Evolutionary conservation across 1,284 basidiomycete species (phyloP).

Genomic region (Flammula alnicola): DNA sequence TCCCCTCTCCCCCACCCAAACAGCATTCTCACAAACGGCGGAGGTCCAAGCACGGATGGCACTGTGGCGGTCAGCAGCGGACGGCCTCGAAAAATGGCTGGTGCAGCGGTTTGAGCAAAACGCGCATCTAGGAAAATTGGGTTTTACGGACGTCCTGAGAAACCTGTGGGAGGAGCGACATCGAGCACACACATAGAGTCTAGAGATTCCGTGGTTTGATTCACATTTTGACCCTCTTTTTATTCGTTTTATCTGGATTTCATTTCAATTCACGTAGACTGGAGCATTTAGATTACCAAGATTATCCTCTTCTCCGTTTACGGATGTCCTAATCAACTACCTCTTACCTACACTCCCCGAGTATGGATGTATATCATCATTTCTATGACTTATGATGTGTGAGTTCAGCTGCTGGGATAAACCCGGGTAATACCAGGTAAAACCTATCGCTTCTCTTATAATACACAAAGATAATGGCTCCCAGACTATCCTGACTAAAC

Average conservation of each 20-base stretch:
- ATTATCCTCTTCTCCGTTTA: conserved; percentile 9
- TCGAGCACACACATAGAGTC: conserved; percentile 19
- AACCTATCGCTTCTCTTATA: too few species aligned
- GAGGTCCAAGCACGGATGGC: conserved; percentile 82
- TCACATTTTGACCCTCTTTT: conserved; percentile 6
- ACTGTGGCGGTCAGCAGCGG: conserved; percentile 78
- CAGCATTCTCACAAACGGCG: conserved; percentile 81
- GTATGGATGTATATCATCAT: conserved; percentile 20
- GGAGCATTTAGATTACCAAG: conserved; percentile 21
- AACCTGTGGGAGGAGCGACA: conserved; percentile 70
- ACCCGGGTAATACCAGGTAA: too few species aligned
- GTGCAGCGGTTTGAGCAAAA: conserved; percentile 88
- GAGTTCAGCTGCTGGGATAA: not conserved
- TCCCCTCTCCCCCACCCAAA: conserved; percentile 63
- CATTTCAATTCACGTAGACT: conserved; percentile 12
- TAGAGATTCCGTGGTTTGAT: conserved; percentile 4
- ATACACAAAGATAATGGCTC: too few species aligned
- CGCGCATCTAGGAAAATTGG: conserved; percentile 82
- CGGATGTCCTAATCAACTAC: conserved; percentile 19
- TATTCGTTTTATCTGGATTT: conserved; percentile 9
- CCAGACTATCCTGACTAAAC: too few species aligned
- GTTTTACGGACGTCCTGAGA: conserved; percentile 85
- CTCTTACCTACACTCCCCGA: conserved; percentile 15
- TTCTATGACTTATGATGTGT: not conserved
- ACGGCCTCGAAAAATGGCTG: conserved; percentile 82